Evolutionary conservation across 2,329 filamentous ascomycete species (phyloP), one percentile per base, ranked within the genome.

Genomic region (Zymoseptoria crescenta): DNA sequence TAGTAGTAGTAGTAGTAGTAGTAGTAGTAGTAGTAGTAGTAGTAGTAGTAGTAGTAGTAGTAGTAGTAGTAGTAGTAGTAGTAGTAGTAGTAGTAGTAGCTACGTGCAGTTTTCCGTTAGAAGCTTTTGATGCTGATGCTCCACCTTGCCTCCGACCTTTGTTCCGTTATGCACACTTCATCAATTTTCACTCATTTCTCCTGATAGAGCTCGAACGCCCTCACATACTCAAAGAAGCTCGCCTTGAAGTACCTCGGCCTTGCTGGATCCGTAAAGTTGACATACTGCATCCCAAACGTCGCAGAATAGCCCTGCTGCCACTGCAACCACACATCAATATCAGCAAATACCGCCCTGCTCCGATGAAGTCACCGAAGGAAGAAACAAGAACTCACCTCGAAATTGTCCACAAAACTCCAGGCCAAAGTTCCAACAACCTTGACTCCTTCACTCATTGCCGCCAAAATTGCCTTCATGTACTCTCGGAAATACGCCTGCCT

Each of bases 231-330:
- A 59, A 75, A 75, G 54, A 74, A 72, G 59, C 70, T 74, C 6
- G 71, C 69, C 62, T 75, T 75, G 65, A 69, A 74, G 51, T 66
- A 68, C 49, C 73, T 62, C 51, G 73, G 70, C 59, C 73, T 68
- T 45, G 69, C 69, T 27, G 71, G 72, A 28, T 70, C 64, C n/a
- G 63, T 64, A n/a, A 73, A 65, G 56, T 75, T 75, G 16, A 74
- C 71, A 57, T 74, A 74, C 67, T 74, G 72, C 59, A 75, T 69
- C 0, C 74, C 74, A 61, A 75, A 75, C 58, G 69, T 70, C 1
- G 67, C 64, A 1, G 63, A 59, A 41, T 68, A 73, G 7, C 71
- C 72, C 30, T 64, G 59, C 10, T 56, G 56, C 73, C 73, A 75
- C 24, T 24, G 24, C 24, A 24, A 24, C 24, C 24, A 24, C 24